Base-by-base conservation (phyloP, 2,329 filamentous ascomycete species). In the Exophiala aquamarina region DNA sequence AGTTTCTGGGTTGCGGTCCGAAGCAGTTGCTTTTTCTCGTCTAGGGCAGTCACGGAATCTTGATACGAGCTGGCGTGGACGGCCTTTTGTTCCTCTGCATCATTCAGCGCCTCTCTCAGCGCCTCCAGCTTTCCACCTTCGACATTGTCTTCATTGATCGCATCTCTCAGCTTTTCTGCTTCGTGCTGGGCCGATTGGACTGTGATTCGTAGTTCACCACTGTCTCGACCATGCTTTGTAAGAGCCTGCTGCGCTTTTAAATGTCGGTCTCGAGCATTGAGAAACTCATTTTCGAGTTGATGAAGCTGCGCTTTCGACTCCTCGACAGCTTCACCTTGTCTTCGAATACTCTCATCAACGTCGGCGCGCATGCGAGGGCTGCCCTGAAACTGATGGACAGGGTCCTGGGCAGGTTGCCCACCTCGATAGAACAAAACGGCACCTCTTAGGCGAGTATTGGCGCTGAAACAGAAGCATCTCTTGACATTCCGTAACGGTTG, bases 351-450 rank as follows among this genome's bases (percentile, higher is more conserved):
- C 14, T 78, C 79, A 47, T 81, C 84, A 19, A 81, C 74, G 61
- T 95, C 87, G 1, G 87, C 84, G 61, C 85, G 86, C 82, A 95
- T 94, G n/a, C 90, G 82, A 18, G 86, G 74, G 8, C 68, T 70
- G 31, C 78, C 73, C 1, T 61, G 66, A 55, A 72, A 81, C 13
- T 77, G 74, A 6, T 72, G 65, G 4, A 86, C 73, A 10, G 79
- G 77, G 31, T 71, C 69, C 29, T 77, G 70, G 38, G 70, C 78
- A 40, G 72, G 64, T 33, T 72, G 72, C n/a, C 74, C 75, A 38
- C 63, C 65, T 23, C 70, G 67, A 29, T 67, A 77, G 15, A 70
- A 75, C 50, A 87, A 76, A 60, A 81, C 77, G 37, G 83, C 67
- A 34, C 83, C 88, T 61, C 76, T 76, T 49, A 73, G 78, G 32